These are phyloP conservation scores for Marasmius fiardii DNA, from an alignment of 1,284 basidiomycete genomes.

Conservation along the genomic window DNA sequence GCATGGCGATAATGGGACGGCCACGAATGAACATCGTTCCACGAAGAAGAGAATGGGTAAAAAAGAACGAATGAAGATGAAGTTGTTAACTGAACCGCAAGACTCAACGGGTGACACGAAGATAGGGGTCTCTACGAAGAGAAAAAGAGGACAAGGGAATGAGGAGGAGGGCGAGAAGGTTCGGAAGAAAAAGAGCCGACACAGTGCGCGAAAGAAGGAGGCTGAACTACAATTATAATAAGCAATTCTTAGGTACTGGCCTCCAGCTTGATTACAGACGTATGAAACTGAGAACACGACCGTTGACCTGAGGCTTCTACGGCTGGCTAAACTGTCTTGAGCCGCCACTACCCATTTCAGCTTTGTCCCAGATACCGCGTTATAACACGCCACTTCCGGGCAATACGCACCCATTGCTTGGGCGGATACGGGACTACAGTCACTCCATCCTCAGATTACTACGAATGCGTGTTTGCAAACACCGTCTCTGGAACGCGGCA, in stretches of 20 bases:
- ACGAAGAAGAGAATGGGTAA: constrained; percentile 70
- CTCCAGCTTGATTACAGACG: too few species aligned
- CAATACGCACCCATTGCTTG: too few species aligned
- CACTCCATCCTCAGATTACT: too few species aligned
- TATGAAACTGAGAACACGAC: not conserved
- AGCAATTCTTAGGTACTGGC: too few species aligned
- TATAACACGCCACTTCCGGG: too few species aligned
- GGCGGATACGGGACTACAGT: too few species aligned
- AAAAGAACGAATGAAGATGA: constrained; percentile 66
- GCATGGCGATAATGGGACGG: not conserved
- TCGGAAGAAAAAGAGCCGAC: constrained; percentile 9
- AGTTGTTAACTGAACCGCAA: constrained; percentile 22
- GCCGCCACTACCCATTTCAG: too few species aligned
- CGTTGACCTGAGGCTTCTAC: too few species aligned
- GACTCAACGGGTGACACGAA: constrained; percentile 16
- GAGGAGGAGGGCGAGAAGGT: constrained; percentile 6
- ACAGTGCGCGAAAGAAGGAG: constrained; percentile 29
- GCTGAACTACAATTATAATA: constrained; percentile 29
- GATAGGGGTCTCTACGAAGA: constrained; percentile 17
- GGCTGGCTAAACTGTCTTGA: too few species aligned
- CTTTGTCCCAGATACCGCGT: too few species aligned
- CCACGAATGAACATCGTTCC: constrained; percentile 25
- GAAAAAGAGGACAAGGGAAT: constrained; percentile 21
- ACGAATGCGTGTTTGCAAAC: too few species aligned
- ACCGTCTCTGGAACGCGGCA: too few species aligned